Evolutionary conservation across 108 stramenopile species (phyloP).

Genomic region (Nitzschia palea): DNA sequence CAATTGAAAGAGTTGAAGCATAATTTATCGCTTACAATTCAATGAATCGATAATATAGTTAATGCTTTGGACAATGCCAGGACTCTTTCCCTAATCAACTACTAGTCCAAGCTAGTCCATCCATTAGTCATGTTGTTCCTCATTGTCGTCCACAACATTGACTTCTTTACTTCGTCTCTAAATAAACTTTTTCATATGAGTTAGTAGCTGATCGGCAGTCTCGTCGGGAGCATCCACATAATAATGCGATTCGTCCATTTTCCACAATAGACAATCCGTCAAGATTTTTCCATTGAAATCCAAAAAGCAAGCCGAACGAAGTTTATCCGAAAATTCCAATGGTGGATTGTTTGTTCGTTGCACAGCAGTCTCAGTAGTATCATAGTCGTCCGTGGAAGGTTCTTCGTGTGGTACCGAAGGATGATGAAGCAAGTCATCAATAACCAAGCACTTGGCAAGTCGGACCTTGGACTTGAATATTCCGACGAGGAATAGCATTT

Average conservation of each 20-base stretch:
- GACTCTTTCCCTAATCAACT: too few species aligned
- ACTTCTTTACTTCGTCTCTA: conserved; percentile 72
- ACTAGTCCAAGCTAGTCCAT: too few species aligned
- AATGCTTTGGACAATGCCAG: too few species aligned
- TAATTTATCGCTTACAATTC: too few species aligned
- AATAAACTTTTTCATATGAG: conserved; percentile 70
- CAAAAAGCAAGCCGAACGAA: conserved; percentile 73
- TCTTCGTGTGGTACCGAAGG: conserved; percentile 62
- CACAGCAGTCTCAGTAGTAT: too few species aligned
- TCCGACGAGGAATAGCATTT: conserved; percentile 55
- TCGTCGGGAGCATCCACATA: conserved; percentile 77
- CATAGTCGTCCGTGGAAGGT: not conserved
- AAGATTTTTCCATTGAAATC: conserved; percentile 80
- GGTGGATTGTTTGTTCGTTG: conserved; percentile 13
- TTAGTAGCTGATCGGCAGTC: conserved; percentile 53
- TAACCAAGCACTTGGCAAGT: conserved; percentile 80
- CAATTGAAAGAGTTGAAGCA: conserved; percentile 4
- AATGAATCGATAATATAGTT: too few species aligned
- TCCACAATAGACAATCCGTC: conserved; percentile 84
- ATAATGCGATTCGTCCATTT: conserved; percentile 60
- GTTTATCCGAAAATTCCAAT: conserved; percentile 57
- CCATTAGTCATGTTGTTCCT: too few species aligned
- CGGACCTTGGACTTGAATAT: conserved; percentile 74
- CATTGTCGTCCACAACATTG: conserved; percentile 51
- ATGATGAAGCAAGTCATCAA: conserved; percentile 54